Conservation (phyloP, 192 early-diverging fungal genomes). For the Backusella morwellensis region DNA sequence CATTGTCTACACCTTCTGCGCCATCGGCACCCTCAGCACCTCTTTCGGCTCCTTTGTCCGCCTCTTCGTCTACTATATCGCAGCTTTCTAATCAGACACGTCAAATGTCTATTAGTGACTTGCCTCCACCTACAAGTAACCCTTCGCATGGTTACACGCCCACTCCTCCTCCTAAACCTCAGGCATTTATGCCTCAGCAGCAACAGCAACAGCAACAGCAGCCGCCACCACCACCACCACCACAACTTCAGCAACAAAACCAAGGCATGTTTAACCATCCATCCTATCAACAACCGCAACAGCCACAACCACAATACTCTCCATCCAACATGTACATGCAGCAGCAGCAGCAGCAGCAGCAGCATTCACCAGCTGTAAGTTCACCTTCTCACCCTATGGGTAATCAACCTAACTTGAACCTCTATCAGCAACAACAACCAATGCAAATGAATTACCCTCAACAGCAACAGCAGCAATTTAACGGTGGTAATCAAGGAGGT, state of each 20-base stretch:
- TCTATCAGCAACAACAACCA: neutral
- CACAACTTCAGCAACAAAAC: neutral
- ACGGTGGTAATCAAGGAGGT: neutral
- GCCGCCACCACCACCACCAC: neutral
- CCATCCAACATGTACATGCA: neutral
- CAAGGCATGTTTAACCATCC: neutral
- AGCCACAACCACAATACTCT: neutral
- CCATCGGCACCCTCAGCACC: constrained; percentile 8
- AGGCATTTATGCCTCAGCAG: neutral
- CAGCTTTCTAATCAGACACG: constrained; percentile 33
- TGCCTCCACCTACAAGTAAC: constrained; percentile 9
- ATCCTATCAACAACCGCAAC: neutral
- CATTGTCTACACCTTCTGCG: constrained; percentile 18
- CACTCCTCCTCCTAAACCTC: constrained; percentile 11
- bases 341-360: neutral
- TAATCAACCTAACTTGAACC: neutral
- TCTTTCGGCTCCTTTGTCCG: neutral
- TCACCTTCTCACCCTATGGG: neutral
- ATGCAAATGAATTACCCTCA: neutral
- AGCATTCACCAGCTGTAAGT: neutral
- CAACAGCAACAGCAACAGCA: neutral
- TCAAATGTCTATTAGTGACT: constrained; percentile 23
- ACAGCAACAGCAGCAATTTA: neutral
- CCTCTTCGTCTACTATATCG: neutral
- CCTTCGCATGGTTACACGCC: constrained; percentile 12